phyloP scores from a whole-genome alignment of 495 filamentous ascomycete species.

The Astrothelium macrocarpum region DNA sequence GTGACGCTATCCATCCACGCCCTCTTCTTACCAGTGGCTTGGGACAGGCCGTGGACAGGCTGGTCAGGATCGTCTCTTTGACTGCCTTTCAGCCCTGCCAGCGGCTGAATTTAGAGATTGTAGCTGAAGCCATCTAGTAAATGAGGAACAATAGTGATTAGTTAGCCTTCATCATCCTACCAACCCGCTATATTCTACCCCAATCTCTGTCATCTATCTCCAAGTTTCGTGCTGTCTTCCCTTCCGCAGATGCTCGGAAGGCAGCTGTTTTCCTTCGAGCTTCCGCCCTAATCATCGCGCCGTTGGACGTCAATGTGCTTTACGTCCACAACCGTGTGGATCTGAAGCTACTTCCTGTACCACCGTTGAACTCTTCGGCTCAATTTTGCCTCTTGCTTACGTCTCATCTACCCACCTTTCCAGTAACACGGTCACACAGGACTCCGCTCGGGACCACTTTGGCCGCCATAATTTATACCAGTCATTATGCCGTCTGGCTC shows the following conservation, averaged over 20 bases:
- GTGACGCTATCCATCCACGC: neutral
- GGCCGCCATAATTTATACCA: neutral
- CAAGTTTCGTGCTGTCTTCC: neutral
- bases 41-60: neutral
- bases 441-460: neutral
- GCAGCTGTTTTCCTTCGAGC: neutral
- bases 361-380: neutral
- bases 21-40: slow-evolving; percentile 5
- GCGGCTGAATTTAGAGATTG: slow-evolving; percentile 4
- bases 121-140: neutral
- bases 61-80: neutral
- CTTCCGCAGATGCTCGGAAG: neutral
- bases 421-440: neutral
- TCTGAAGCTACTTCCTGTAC: neutral
- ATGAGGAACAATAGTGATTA: neutral
- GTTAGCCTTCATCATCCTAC: neutral
- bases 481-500: neutral
- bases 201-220: neutral
- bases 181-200: neutral
- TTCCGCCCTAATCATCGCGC: neutral
- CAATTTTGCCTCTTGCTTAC: neutral
- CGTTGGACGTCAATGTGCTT: neutral
- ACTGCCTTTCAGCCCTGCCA: neutral
- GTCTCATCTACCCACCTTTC: neutral
- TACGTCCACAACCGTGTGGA: neutral